Evolutionary conservation across 2,329 filamentous ascomycete species (phyloP), one percentile per base, ranked within the genome.

Genomic region (Cryphonectria nitschkei): DNA sequence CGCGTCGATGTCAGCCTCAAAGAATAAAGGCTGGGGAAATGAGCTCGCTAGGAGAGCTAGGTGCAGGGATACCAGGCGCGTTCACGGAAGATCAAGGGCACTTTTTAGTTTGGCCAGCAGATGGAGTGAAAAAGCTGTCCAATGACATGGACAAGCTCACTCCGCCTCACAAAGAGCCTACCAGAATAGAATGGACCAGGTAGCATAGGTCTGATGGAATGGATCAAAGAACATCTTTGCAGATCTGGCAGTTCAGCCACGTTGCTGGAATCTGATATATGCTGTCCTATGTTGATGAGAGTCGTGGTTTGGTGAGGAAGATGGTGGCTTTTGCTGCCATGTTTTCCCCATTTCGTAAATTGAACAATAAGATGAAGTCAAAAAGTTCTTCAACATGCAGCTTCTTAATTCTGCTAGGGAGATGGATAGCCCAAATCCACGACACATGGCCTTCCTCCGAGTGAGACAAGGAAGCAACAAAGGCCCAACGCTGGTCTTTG

Each of bases 171-270:
- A 26, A 34, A 52, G 22, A 64, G 65, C 68, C 68, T 37, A 67
- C 13, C 68, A 70, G 60, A 56, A 68, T 72, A 72, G 70, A 68
- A 70, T 65, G 68, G 65, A 65, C 60, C 68, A 54, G 67, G 41
- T 37, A 61, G 67, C 50, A 67, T 61, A 60, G 62, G 63, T 70
- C 58, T 58, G 39, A 41, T 41, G 70, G 60, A 70, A 72, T 65
- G 65, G 68, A 72, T 67, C 19, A 67, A 64, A 52, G 37, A 60
- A 32, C 26, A 68, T 58, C 50, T 26, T 62, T 41, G 26, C 52
- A 50, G 22, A 34, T 16, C 16, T 66, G 62, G 41, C 43, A 7
- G 29, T 29, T 65, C 32, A 3, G 13, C 43, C 16, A 13, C 7
- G 26, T 39, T 50, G 46, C 37, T 54, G 16, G 39, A n/a, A n/a